Conservation (phyloP, 345 rosid genomes). For the Boechera stricta region DNA sequence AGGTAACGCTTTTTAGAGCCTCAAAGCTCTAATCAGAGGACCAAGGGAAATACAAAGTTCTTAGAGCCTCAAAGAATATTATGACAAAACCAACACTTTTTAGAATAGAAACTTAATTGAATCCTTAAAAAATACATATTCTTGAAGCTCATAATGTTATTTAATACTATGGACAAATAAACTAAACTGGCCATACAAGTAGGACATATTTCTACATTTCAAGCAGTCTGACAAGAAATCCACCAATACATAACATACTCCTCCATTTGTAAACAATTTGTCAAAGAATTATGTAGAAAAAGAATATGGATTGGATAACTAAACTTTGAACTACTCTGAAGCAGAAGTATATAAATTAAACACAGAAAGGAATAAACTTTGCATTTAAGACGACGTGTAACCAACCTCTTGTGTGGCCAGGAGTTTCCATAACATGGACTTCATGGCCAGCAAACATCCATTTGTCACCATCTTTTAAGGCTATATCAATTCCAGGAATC, state of each 20-base stretch:
- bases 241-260: too few species aligned
- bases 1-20: neutral
- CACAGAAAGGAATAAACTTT: neutral
- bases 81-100: neutral
- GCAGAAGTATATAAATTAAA: neutral
- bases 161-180: neutral
- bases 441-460: slow-evolving; percentile 99
- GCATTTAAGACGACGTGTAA: neutral
- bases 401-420: slow-evolving; percentile 94
- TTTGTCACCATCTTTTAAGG: slow-evolving; percentile 83
- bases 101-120: neutral
- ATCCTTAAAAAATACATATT: slow-evolving; percentile 1
- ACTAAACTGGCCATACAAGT: neutral
- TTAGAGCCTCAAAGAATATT: neutral
- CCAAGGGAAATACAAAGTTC: neutral
- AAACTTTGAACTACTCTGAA: slow-evolving; percentile 15
- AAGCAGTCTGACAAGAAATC: too few species aligned
- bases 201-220: neutral
- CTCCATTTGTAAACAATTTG: too few species aligned
- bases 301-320: neutral
- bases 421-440: slow-evolving; percentile 84
- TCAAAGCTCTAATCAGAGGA: neutral
- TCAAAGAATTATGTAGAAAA: neutral
- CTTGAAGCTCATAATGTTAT: neutral
- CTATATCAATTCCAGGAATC: slow-evolving; percentile 95